Base-by-base conservation (phyloP, 345 rosid species). In the Dimocarpus longan region DNA sequence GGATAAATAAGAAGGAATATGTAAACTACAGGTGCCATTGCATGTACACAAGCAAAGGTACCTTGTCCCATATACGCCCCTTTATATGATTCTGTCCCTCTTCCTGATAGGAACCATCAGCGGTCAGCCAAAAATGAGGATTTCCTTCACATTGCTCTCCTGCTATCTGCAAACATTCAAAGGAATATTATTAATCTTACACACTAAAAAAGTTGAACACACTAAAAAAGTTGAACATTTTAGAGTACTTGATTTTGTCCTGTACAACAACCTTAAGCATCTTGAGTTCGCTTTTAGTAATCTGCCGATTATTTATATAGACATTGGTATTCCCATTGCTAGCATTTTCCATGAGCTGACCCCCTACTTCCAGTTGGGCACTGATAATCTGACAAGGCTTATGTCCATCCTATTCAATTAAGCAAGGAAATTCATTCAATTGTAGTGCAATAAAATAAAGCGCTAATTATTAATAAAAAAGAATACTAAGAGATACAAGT, bases 351-450 rank as follows among this genome's bases (percentile, higher is more conserved):
- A 6, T 70, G 39, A 94, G 80, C 50, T 52, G 57, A 71, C 86
- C 95, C 46, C 99, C 93, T 67, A 96, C 72, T 71, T 39, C 50
- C 76, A 93, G 76, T 18, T 83, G 80, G 56, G 86, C 85, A 73
- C 89, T 87, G 76, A 96, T 91, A 78, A 94, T 90, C 83, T 93
- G 94, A 78, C 89, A 86, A 59, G 99, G 99, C 66, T 87, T 90
- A 63, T 88, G 80, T 76, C 97, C 99, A 66, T 85, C 83, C 99
- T 96, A 91, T 80, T 76, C 71, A 79, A 83, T 18, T 60, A 72
- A 40, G 22, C 54, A 70, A 70, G 44, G 78, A 70, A 39, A 83
- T 79, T 56, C 78, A 66, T 67, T 78, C 65, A 24, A 74, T 68
- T 11, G n/a, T 54, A 60, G 62, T 68, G 21, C 70, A 65, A 69